Evolutionary conservation across 1,284 basidiomycete genomes (phyloP), one percentile per base, ranked within the genome.

Genomic region (Xerocomus nothofagi): DNA sequence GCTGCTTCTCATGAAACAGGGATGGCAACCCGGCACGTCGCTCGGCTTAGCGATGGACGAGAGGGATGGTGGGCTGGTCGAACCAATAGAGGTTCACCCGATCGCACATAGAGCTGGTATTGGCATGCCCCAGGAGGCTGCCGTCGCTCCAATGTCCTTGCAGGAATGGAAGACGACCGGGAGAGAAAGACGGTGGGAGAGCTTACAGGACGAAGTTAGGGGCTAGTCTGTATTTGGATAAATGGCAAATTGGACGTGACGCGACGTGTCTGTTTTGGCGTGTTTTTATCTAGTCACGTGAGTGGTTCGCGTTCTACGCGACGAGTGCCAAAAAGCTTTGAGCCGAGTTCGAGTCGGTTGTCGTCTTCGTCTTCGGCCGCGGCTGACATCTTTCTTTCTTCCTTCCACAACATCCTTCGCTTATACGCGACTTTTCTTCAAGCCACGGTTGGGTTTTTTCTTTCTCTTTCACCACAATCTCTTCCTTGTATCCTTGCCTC

Each of bases 11-110:
- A 69, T 81, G 65, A 84, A 82, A 62, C 86, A 88, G 66, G 86
- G 87, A 2, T 90, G 88, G 87, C 68, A 72, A 23, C 86, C 85
- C 15, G 88, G 87, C 7, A 78, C 73, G 21, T 69, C 74, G 6
- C 75, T 89, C 14, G 86, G 84, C 12, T 44, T 62, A 2, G 24
- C 30, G 2, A 52, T 53, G 4, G 39, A 31, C 15, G 39, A 20
- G 7, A 24, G 17, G 2, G 64, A 63, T 31, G 47, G 65, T 31
- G 63, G 73, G n/a, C 67, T 84, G 20, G 65, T 80, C 17, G 80
- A 79, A 32, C 86, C 86, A 3, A 64, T 88, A 7, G 70, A 79
- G 53, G 65, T 80, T 6, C 73, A 63, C 31, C 53, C 68, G 3
- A 78, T 60, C 23, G 47, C 64, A 39, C 66, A 74, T 42, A 72